Conservation (phyloP, 2,329 filamentous ascomycete species). For the Penicillium sp. region DNA sequence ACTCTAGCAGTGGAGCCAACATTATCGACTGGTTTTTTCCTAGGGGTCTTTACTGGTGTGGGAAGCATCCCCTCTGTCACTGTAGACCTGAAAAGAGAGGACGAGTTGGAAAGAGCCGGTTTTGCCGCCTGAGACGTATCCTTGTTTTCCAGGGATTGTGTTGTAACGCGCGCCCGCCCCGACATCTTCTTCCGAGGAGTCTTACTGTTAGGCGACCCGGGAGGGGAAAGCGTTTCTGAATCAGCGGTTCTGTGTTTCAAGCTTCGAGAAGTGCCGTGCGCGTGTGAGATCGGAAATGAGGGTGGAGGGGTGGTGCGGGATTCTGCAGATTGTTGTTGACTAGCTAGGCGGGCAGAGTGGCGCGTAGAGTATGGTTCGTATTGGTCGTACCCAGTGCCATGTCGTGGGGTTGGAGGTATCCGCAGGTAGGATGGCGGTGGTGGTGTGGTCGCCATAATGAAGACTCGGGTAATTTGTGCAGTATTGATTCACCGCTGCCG, state of each 20-base stretch:
- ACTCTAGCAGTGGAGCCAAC: slow-evolving; percentile 57
- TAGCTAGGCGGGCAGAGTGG: slow-evolving; percentile 46
- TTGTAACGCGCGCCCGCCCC: slow-evolving; percentile 20
- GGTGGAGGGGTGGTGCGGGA: slow-evolving; percentile 39
- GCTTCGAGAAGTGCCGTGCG: slow-evolving; percentile 24
- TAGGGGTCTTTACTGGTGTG: slow-evolving; percentile 66
- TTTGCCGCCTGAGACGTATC: slow-evolving; percentile 31
- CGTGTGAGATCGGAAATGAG: slow-evolving; percentile 28
- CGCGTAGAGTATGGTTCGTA: slow-evolving; percentile 48
- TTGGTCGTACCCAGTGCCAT: slow-evolving; percentile 51
- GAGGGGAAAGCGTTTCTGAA: slow-evolving; percentile 34
- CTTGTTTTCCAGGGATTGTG: slow-evolving; percentile 28
- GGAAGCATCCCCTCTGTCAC: slow-evolving; percentile 57
- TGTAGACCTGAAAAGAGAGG: slow-evolving; percentile 31
- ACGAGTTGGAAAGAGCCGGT: slow-evolving; percentile 28
- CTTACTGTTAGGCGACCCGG: slow-evolving; percentile 29
- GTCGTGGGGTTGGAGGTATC: slow-evolving; percentile 51
- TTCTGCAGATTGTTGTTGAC: slow-evolving; percentile 35
- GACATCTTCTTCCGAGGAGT: slow-evolving; percentile 34
- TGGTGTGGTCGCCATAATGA: slow-evolving; percentile 51
- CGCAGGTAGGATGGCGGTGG: slow-evolving; percentile 45
- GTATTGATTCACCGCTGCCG: slow-evolving; percentile 1
- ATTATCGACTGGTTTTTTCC: slow-evolving; percentile 56
- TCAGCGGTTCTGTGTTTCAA: slow-evolving; percentile 30
- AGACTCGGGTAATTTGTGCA: slow-evolving; percentile 8